Base-by-base conservation (phyloP, 2,329 filamentous ascomycete genomes). In the Penicillium oxalicum region DNA sequence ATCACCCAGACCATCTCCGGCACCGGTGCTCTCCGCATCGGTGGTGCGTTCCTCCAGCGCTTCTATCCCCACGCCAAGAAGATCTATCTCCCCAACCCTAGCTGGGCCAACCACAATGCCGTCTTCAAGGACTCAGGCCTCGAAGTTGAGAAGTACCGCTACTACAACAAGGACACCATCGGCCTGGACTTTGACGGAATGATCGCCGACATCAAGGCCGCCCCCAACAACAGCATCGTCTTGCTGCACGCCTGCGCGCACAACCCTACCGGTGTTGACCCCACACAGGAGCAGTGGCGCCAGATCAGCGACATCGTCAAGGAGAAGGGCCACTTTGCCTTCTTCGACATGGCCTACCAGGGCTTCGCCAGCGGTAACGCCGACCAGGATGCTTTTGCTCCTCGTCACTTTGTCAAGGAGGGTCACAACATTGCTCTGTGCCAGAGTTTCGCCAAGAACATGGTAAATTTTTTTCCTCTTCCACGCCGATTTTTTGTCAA, bases 261-360 rank as follows among this genome's bases (percentile, higher is more conserved):
- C 80, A 97, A 97, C 81, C 91, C 91, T 51, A 97, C 93, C 56
- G 91, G 91, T 69, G 87, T 97, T 64, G 91, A 97, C 75, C 93
- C 91, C 33, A 95, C 88, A 37, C 75, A 82, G 63, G 86, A 88
- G 71, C 91, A 97, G 78, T 97, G 91, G 91, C 82, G 82, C 74
- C 78, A 91, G 76, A 93, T 98, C 71, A 88, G 87, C 72, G 76
- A 86, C 53, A 87, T 86, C 53, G 83, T 95, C 72, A 94, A 94
- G 81, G 80, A 83, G 69, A 83, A 87, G 70, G 84, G 80, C 44
- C 91, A 97, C 80, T 95, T 86, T 71, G 84, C 89, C 63, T 96
- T 98, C 82, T 98, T 97, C 77, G 91, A 97, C 74, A 96, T 96
- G 91, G 91, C 91, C 57, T 98, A 98, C 80, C 91, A 98, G 77